Conservation (phyloP, 2,329 filamentous ascomycete species). For the Fusarium dlaminii region DNA sequence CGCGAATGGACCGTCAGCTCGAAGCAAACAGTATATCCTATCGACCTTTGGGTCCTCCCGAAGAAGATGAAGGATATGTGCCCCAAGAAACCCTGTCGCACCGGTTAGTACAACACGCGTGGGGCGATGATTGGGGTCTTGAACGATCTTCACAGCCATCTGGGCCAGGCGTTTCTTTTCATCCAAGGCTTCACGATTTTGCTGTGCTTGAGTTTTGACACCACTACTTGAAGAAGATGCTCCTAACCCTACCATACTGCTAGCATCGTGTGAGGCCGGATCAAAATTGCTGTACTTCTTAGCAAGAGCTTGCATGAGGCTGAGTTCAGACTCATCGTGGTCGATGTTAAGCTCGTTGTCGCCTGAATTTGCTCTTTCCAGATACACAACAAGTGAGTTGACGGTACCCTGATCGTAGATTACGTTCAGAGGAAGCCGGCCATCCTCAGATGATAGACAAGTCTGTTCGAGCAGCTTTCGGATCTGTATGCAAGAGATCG, state of each 20-base stretch:
- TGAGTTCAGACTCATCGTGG: not conserved
- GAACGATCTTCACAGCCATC: not conserved
- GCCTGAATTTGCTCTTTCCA: conserved; percentile 9
- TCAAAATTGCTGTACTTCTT: conserved; percentile 20
- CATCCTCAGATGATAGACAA: conserved; percentile 22
- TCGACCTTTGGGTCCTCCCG: not conserved
- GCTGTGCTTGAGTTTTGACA: not conserved
- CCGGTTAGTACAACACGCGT: conserved; percentile 63
- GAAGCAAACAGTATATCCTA: conserved; percentile 54
- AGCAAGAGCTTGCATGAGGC: conserved; percentile 6
- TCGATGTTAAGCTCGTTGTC: not conserved
- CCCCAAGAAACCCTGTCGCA: conserved; percentile 71
- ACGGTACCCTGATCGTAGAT: conserved; percentile 69
- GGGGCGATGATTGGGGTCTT: not conserved
- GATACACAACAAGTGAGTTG: conserved; percentile 37
- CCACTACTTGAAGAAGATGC: not conserved
- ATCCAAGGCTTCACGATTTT: not conserved
- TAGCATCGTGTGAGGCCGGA: not conserved
- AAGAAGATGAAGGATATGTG: conserved; percentile 56
- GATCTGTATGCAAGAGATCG: conserved; percentile 65
- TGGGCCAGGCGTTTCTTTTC: not conserved
- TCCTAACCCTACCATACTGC: rapidly evolving
- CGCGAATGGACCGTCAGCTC: conserved; percentile 19
- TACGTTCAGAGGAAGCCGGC: conserved; percentile 61
- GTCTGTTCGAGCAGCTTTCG: conserved; percentile 47